phyloP scores from a whole-genome alignment of 140 eudicot species.

The Flaveria floridana region DNA sequence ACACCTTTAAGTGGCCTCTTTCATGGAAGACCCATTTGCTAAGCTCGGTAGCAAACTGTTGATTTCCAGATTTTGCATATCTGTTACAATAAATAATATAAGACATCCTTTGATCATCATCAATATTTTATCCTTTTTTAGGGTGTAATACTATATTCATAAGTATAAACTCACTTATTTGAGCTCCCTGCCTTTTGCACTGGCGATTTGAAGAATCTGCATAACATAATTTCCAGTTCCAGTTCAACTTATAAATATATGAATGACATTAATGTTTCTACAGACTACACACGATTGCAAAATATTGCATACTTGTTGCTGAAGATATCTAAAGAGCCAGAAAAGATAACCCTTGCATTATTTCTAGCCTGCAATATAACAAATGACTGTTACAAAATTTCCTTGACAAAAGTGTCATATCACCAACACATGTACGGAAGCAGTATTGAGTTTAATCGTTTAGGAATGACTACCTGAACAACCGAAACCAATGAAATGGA shows the following conservation, averaged over 20 bases:
- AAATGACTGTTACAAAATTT: background rate
- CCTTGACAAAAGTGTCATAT: background rate
- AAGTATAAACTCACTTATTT: conserved; percentile 45
- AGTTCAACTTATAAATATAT: conserved; percentile 6
- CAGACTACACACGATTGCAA: conserved; percentile 16
- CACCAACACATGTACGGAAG: background rate
- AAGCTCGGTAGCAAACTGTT: conserved; percentile 81
- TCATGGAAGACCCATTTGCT: conserved; percentile 99
- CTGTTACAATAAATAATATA: conserved; percentile 40
- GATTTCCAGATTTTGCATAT: conserved; percentile 73
- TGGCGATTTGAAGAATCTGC: conserved; percentile 69
- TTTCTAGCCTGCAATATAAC: conserved; percentile 72
- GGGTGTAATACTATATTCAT: background rate
- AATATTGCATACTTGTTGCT: conserved; percentile 59
- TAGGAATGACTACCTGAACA: conserved; percentile 56
- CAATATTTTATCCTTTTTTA: background rate
- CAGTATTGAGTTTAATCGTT: background rate
- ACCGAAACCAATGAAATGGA: conserved; percentile 78
- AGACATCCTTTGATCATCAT: background rate
- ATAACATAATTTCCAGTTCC: conserved; percentile 15
- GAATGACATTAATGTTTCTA: background rate
- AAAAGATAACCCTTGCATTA: conserved; percentile 70
- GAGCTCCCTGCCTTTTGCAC: conserved; percentile 81
- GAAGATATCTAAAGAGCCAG: conserved; percentile 82
- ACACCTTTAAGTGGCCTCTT: conserved; percentile 94